A percentile compares a stretch with the other conserved stretches of the same genome.
phyloP scores from a whole-genome alignment of 805 yeast genomes.

The Candida vartiovaarae region DNA sequence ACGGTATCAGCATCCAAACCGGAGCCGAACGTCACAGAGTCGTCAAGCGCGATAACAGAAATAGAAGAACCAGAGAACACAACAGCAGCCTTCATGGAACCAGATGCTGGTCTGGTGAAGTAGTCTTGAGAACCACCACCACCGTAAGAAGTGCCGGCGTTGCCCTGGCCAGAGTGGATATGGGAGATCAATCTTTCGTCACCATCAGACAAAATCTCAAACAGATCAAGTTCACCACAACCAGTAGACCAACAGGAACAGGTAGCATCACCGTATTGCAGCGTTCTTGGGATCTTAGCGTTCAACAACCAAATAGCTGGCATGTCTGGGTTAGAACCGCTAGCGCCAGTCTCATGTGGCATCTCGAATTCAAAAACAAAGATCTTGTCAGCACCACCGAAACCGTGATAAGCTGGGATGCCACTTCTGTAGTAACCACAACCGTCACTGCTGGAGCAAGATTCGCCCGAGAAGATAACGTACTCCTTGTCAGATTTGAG shows the following conservation, averaged over 20 bases:
- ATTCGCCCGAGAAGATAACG: constrained; percentile 69
- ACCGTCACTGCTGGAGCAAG: constrained; percentile 41
- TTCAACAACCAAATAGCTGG: constrained; percentile 97
- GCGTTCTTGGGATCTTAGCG: constrained; percentile 93
- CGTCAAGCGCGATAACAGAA: constrained; percentile 56
- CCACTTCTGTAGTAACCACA: constrained; percentile 87
- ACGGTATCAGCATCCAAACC: constrained; percentile 53
- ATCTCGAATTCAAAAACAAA: constrained; percentile 90
- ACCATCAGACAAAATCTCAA: constrained; percentile 79
- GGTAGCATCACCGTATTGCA: constrained; percentile 76
- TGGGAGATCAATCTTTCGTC: constrained; percentile 70
- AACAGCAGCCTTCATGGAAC: constrained; percentile 84
- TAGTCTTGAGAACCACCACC: constrained; percentile 90
- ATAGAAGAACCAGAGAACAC: constrained; percentile 54
- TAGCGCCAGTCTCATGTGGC: constrained; percentile 57
- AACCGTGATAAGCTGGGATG: constrained; percentile 93
- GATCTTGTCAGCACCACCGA: constrained; percentile 76
- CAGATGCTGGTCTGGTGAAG: constrained; percentile 75
- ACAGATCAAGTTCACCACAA: constrained; percentile 96
- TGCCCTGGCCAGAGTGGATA: constrained; percentile 80
- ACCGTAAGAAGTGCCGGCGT: constrained; percentile 45
- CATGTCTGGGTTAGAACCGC: constrained; percentile 76
- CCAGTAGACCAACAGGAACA: constrained; percentile 98
- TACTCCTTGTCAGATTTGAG: constrained; percentile 71
- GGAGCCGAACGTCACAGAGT: constrained; percentile 40